Conservation (phyloP, 208 protist genomes). For the Zelonia costaricensis region DNA sequence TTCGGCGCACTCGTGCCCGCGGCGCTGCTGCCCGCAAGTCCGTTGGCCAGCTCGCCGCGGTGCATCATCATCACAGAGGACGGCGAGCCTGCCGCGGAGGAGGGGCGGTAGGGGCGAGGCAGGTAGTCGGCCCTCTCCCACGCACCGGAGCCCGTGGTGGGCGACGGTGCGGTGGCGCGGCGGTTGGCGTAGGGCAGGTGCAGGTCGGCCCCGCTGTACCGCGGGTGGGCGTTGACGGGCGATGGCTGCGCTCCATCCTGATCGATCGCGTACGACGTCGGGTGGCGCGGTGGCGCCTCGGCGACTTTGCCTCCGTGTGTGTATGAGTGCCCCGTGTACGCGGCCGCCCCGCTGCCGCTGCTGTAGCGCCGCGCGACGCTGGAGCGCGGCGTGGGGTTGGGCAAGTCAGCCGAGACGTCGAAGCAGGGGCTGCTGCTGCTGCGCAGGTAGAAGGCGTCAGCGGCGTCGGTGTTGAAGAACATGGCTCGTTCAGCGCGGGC, state of each 20-base stretch:
- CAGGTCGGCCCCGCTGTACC: not conserved
- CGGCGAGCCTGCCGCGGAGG: constrained; percentile 4
- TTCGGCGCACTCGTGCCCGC: not conserved
- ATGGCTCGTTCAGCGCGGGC: too few species aligned
- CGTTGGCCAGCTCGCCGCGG: not conserved
- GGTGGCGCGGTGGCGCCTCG: too few species aligned
- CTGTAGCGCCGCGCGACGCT: not conserved
- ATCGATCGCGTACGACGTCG: too few species aligned
- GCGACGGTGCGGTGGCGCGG: not conserved
- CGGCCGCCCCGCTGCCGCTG: not conserved
- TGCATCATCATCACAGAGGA: not conserved
- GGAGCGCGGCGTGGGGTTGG: not conserved
- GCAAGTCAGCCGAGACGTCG: constrained; percentile 6
- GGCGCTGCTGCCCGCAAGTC: not conserved
- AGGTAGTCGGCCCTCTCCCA: constrained; percentile 27
- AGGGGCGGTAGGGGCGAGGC: constrained; percentile 2
- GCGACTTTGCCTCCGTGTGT: too few species aligned
- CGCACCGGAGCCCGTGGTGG: not conserved
- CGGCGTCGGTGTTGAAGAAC: constrained; percentile 37
- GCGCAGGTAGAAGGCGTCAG: constrained; percentile 32
- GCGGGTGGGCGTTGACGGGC: not conserved
- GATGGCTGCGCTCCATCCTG: too few species aligned
- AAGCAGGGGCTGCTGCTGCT: constrained; percentile 1
- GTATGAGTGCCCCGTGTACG: not conserved
- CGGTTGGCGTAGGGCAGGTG: not conserved